A percentile compares a stretch with the other conserved stretches of the same genome.
Evolutionary conservation across 2,329 filamentous ascomycete species (phyloP).

Genomic region (Phialemonium atrogriseum): DNA sequence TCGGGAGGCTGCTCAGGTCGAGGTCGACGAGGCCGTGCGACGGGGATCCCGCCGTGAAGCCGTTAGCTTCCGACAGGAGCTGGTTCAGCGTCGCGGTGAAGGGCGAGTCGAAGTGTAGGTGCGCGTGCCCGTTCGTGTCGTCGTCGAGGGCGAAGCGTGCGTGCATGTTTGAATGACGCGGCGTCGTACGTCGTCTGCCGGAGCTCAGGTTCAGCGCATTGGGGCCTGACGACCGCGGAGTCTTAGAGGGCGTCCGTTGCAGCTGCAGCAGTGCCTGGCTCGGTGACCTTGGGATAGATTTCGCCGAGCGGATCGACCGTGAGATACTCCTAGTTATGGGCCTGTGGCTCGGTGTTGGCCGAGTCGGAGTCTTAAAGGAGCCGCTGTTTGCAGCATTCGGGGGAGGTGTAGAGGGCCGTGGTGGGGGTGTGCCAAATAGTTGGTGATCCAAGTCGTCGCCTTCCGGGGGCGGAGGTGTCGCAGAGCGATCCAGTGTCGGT

Average conservation of each 20-base stretch:
- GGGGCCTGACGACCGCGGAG: slow-evolving; percentile 22
- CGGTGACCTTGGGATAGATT: slow-evolving; percentile 34
- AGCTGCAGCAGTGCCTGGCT: slow-evolving; percentile 26
- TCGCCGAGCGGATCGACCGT: slow-evolving; percentile 41
- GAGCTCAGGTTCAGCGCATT: slow-evolving; percentile 9
- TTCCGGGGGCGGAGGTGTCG: slow-evolving; percentile 24
- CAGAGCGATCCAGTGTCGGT: slow-evolving; percentile 8
- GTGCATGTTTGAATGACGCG: slow-evolving; percentile 25
- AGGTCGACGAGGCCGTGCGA: slow-evolving; percentile 31
- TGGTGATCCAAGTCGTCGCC: slow-evolving; percentile 39
- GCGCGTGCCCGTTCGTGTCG: slow-evolving; percentile 12
- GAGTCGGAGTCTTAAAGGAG: slow-evolving; percentile 54
- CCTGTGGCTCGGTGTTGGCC: slow-evolving; percentile 52
- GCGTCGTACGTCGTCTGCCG: slow-evolving; percentile 30
- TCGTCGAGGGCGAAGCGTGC: slow-evolving; percentile 25
- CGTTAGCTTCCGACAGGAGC: slow-evolving; percentile 49
- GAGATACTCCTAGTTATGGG: slow-evolving; percentile 54
- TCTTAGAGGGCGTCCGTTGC: slow-evolving; percentile 39
- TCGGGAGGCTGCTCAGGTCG: slow-evolving; percentile 31
- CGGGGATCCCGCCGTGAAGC: slow-evolving; percentile 31
- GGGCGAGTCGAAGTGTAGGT: slow-evolving; percentile 38
- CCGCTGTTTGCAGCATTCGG: slow-evolving; percentile 36
- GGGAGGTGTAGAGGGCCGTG: slow-evolving; percentile 43
- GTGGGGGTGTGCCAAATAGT: slow-evolving; percentile 56
- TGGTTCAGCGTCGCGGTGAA: slow-evolving; percentile 56